Conservation (phyloP, 192 early-diverging fungal genomes). For the Powellomyces hirtus region DNA sequence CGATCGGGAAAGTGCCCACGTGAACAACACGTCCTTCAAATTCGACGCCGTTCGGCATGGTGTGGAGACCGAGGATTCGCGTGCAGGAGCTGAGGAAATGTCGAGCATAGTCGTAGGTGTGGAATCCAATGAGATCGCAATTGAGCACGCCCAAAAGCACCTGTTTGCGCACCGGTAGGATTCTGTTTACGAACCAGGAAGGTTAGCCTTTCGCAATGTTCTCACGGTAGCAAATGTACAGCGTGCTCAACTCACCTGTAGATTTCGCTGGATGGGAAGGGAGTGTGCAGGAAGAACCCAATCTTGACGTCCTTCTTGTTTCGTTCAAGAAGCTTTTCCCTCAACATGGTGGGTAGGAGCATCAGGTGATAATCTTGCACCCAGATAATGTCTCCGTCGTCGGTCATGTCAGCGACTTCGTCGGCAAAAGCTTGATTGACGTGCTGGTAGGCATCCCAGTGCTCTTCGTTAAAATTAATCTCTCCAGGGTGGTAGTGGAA, state of each 20-base stretch:
- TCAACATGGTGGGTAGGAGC: conserved; percentile 86
- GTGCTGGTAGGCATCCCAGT: conserved; percentile 92
- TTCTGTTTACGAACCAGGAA: conserved; percentile 39
- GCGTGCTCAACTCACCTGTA: conserved; percentile 57
- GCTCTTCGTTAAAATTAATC: conserved; percentile 90
- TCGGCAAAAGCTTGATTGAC: conserved; percentile 96
- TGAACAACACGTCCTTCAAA: conserved; percentile 90
- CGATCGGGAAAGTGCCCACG: conserved; percentile 98
- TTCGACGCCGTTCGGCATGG: conserved; percentile 92
- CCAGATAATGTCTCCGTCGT: conserved; percentile 72
- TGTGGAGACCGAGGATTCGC: conserved; percentile 88
- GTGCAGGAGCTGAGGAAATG: conserved; percentile 98
- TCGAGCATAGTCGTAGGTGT: conserved; percentile 98
- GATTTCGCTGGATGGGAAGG: conserved; percentile 95
- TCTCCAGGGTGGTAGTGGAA: conserved; percentile 99
- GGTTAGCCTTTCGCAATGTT: not conserved
- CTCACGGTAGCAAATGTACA: not conserved
- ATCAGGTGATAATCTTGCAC: conserved; percentile 95
- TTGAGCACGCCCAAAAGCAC: conserved; percentile 90
- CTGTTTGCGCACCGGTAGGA: conserved; percentile 90
- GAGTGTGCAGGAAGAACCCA: conserved; percentile 98
- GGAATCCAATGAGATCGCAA: conserved; percentile 95
- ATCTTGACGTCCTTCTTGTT: conserved; percentile 79
- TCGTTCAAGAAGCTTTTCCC: conserved; percentile 52
- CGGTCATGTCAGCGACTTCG: conserved; percentile 74